Evolutionary conservation across 148 eudicot genomes (phyloP).

Genomic region (Camellia japonica): DNA sequence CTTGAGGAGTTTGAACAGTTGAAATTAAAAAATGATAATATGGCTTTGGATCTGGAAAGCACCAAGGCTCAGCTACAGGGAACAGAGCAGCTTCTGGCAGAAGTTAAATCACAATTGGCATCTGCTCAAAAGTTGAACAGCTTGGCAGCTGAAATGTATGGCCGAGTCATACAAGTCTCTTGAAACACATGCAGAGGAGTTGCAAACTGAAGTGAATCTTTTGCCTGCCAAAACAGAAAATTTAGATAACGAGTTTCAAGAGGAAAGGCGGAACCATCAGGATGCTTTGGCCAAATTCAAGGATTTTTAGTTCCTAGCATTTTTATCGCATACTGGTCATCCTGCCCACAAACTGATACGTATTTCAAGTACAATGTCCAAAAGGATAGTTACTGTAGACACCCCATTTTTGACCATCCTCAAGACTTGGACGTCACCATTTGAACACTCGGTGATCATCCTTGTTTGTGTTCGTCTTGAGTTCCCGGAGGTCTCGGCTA

Average conservation of each 20-base stretch:
- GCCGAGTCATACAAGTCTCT: conserved; percentile 87
- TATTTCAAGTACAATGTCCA: too few relatives aligned
- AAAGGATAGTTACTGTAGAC: background rate
- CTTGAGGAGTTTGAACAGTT: conserved; percentile 67
- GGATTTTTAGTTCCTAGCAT: conserved; percentile 44
- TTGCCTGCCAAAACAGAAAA: conserved; percentile 49
- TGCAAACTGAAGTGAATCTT: conserved; percentile 60
- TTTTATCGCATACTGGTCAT: background rate
- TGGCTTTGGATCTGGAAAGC: conserved; percentile 55
- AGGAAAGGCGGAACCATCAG: conserved; percentile 57
- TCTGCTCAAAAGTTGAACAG: conserved; percentile 69
- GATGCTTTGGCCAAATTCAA: conserved; percentile 63
- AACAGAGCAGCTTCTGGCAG: too few relatives aligned
- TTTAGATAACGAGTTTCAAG: conserved; percentile 65
- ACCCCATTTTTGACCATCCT: too few relatives aligned
- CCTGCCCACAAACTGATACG: background rate
- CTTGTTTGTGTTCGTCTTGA: too few relatives aligned
- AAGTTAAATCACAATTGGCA: conserved; percentile 63
- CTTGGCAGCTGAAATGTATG: conserved; percentile 94
- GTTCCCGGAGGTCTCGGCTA: too few relatives aligned
- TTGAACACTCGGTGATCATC: too few relatives aligned
- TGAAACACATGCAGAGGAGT: conserved; percentile 74
- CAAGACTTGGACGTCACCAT: too few relatives aligned
- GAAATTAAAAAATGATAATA: conserved; percentile 59
- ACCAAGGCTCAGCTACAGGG: too few relatives aligned